A percentile compares a stretch with the other conserved stretches of the same genome.
These are phyloP conservation scores for Entomophthora muscae DNA, from an alignment of 371 early-diverging fungal genomes.

Conservation along the genomic window DNA sequence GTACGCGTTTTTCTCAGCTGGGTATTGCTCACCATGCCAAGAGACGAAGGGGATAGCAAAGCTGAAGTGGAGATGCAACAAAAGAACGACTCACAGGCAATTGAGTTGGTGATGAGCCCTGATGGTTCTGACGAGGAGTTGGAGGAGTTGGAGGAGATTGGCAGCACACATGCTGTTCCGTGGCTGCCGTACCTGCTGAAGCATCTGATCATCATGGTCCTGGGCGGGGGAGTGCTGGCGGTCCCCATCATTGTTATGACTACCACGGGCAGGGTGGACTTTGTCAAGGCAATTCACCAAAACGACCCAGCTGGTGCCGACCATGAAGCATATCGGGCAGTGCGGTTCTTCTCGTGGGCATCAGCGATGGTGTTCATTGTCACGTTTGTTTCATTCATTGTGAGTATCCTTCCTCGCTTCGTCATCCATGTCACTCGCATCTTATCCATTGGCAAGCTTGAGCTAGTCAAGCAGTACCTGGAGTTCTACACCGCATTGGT, in stretches of 20 bases:
- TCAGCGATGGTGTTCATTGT: background rate
- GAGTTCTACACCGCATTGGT: background rate
- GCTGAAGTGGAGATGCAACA: no score
- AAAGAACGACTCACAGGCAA: no score
- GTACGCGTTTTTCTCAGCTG: no score
- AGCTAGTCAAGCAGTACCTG: slow-evolving; percentile 3
- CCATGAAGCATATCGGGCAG: background rate
- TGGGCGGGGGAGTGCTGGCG: background rate
- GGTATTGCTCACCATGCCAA: no score
- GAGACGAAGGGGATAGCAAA: no score
- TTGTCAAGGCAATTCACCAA: background rate
- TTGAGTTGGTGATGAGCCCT: background rate
- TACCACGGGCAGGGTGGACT: background rate
- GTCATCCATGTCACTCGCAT: background rate
- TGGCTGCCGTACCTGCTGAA: slow-evolving; percentile 1
- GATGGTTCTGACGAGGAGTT: background rate
- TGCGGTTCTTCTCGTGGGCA: background rate
- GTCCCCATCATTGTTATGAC: background rate
- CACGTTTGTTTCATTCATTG: background rate
- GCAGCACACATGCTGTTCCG: background rate
- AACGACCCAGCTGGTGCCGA: background rate
- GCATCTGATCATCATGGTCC: background rate
- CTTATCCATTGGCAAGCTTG: background rate
- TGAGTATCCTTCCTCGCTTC: background rate
- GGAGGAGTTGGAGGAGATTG: background rate